phyloP scores from a whole-genome alignment of 768 basidiomycete species.

The Sistotremastrum niveocremeum region DNA sequence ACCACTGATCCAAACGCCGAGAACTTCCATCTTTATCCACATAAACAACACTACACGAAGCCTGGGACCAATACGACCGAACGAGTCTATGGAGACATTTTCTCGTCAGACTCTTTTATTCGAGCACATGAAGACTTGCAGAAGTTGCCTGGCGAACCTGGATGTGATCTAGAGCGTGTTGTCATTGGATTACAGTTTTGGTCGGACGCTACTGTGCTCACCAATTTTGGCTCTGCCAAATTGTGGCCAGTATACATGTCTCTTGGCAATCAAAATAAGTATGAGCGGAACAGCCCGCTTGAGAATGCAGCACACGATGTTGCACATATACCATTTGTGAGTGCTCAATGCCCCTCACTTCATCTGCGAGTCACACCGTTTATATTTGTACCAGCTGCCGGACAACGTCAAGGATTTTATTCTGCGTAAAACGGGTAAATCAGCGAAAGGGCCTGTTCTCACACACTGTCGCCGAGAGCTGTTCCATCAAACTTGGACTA shows the following conservation, averaged over 20 bases:
- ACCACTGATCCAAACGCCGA: no score
- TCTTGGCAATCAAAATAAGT: no score
- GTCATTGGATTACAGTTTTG: slow-evolving; percentile 13
- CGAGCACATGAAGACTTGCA: slow-evolving; percentile 11
- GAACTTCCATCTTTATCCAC: no score
- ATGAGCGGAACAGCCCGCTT: no score
- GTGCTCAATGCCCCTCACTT: no score
- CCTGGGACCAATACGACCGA: no score
- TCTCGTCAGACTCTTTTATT: slow-evolving; percentile 13
- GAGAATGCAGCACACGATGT: no score
- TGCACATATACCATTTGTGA: no score
- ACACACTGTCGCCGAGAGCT: slow-evolving; percentile 21
- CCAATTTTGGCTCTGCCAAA: slow-evolving; percentile 21
- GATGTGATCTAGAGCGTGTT: slow-evolving; percentile 5
- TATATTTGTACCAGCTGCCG: no score
- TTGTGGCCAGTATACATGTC: slow-evolving; percentile 22
- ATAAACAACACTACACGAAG: no score
- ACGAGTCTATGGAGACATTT: slow-evolving; percentile 14
- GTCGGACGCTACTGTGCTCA: slow-evolving; percentile 24
- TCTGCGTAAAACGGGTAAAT: neutral
- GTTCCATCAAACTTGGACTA: slow-evolving; percentile 17
- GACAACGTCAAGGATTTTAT: slow-evolving; percentile 9
- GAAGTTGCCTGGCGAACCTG: slow-evolving; percentile 11
- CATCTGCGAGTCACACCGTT: no score
- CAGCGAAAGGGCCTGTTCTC: slow-evolving; percentile 4